Conservation (phyloP, 2,329 filamentous ascomycete species). For the Dothideomycetes sp. region DNA sequence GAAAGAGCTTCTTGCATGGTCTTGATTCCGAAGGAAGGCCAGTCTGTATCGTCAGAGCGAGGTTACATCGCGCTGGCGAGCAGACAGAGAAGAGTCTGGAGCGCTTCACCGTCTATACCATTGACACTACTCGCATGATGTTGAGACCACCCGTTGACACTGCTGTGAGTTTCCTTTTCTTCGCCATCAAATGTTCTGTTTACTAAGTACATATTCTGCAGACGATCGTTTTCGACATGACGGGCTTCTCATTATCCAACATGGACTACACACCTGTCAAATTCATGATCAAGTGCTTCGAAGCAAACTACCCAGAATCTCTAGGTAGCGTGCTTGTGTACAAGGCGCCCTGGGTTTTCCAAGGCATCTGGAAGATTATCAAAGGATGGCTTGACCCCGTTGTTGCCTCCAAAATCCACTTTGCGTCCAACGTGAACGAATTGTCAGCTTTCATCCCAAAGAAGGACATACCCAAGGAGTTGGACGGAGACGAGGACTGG, state of each 20-base stretch:
- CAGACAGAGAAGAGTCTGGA: slow-evolving; percentile 77
- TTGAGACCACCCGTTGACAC: slow-evolving; percentile 76
- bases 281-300: slow-evolving; percentile 99
- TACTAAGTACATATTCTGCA: slow-evolving; percentile 28
- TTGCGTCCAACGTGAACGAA: slow-evolving; percentile 73
- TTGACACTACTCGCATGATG: slow-evolving; percentile 85
- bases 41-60: slow-evolving; percentile 75
- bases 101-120: slow-evolving; percentile 83
- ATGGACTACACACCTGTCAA: slow-evolving; percentile 98
- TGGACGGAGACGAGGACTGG: slow-evolving; percentile 82
- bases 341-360: slow-evolving; percentile 95
- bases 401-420: slow-evolving; percentile 87
- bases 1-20: slow-evolving; percentile 89
- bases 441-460: slow-evolving; percentile 66
- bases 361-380: slow-evolving; percentile 95
- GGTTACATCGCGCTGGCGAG: slow-evolving; percentile 72
- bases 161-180: slow-evolving; percentile 55
- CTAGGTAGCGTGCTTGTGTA: slow-evolving; percentile 86
- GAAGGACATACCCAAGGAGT: slow-evolving; percentile 65
- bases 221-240: slow-evolving; percentile 82
- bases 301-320: slow-evolving; percentile 95
- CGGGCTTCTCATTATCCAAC: slow-evolving; percentile 33
- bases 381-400: slow-evolving; percentile 94
- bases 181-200: neutral
- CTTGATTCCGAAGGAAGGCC: slow-evolving; percentile 75